Evolutionary conservation across 345 rosid genomes (phyloP), one percentile per base, ranked within the genome.

Genomic region (Capsella bursapastoris): DNA sequence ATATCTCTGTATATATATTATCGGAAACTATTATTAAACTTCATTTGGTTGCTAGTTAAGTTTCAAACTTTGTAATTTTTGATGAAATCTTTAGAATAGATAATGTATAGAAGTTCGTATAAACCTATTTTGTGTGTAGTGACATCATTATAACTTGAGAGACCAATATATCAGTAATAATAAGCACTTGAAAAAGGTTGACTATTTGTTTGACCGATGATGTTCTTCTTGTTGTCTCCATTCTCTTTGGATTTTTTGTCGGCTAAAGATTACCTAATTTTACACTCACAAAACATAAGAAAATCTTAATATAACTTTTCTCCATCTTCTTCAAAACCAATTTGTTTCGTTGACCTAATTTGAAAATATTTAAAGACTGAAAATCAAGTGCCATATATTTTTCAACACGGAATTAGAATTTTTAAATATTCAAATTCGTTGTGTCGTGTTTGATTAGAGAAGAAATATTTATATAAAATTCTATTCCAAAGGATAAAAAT

Each of bases 141-240:
- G 72, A 78, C 77, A 66, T 71, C 68, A 71, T 77, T 22, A 71
- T 49, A 61, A 34, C 40, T 60, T 68, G 40, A 77, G 40, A 77
- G 64, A 70, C 59, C 67, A 70, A 47, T 55, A 56, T 53, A 49
- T 31, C 38, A 57, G 41, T 27, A 71, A 71, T 41, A 49, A 40
- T 48, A 70, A 47, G 38, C 80, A 64, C 80, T 57, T 40, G 68
- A 71, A 58, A 58, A 66, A 78, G 52, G 34, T 57, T 22, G 25
- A 22, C 25, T 22, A 25, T 34, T 66, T 48, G 72, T 71, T 58
- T 78, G 76, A 71, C 68, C 51, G 50, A 51, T 71, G 57, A 71
- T 78, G 62, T 50, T 66, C 57, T 50, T 51, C 72, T 57, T 65
- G 41, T 71, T 71, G 81, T 77, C 80, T 71, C 49, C 61, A 64